Conservation (phyloP, 148 eudicot species). For the Camellia granthamiana region DNA sequence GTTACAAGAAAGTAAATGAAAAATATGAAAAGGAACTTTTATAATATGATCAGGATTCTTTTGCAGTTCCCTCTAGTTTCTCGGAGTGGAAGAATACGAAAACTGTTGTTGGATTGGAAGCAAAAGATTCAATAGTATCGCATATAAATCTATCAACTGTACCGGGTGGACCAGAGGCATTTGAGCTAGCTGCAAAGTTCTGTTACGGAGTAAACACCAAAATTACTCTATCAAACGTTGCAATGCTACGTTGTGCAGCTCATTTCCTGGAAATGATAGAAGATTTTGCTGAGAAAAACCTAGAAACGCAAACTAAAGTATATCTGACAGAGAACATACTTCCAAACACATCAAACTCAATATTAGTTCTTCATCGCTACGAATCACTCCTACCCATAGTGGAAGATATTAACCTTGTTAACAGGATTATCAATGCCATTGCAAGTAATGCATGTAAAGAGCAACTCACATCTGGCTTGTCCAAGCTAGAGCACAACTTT, state of each 20-base stretch:
- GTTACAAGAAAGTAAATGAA: background rate
- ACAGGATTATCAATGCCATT: constrained; percentile 53
- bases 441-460: constrained; percentile 84
- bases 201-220: constrained; percentile 86
- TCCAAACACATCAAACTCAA: constrained; percentile 66
- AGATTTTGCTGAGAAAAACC: constrained; percentile 78
- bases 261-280: constrained; percentile 95
- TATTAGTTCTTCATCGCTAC: constrained; percentile 71
- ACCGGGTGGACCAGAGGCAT: constrained; percentile 89
- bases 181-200: constrained; percentile 90
- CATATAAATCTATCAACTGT: constrained; percentile 50
- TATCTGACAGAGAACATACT: constrained; percentile 63
- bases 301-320: constrained; percentile 50
- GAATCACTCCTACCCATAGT: constrained; percentile 69
- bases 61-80: constrained; percentile 94
- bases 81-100: constrained; percentile 82
- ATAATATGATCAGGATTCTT: background rate
- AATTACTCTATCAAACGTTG: constrained; percentile 68
- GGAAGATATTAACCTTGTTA: constrained; percentile 68
- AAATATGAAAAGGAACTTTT: background rate
- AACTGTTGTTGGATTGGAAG: constrained; percentile 47
- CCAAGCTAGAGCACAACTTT: constrained; percentile 63
- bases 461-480: constrained; percentile 77
- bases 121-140: constrained; percentile 64
- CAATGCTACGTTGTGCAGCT: constrained; percentile 69